Percentiles rank a stretch among this genome's conserved stretches.
Evolutionary conservation across 2,329 filamentous ascomycete species (phyloP).

Genomic region (Teratosphaeria viscida): DNA sequence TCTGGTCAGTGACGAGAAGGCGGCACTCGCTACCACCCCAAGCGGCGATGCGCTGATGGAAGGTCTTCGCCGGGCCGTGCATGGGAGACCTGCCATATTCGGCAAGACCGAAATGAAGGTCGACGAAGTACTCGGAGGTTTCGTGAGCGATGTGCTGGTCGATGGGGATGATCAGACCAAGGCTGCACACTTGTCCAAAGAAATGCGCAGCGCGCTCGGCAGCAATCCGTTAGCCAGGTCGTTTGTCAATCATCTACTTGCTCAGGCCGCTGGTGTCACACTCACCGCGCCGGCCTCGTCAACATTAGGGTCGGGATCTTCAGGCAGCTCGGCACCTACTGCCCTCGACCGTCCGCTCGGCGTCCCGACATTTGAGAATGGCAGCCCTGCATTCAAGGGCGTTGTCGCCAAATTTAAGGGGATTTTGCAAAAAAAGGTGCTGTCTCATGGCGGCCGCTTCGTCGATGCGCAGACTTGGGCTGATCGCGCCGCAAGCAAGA

Average conservation of each 20-base stretch:
- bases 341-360: neutral
- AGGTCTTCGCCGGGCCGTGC: neutral
- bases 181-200: neutral
- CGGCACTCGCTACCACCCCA: neutral
- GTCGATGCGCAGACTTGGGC: neutral
- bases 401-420: neutral
- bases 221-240: neutral
- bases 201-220: neutral
- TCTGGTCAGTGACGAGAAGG: neutral
- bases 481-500: neutral
- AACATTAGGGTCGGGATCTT: neutral
- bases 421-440: neutral
- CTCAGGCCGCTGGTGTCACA: neutral
- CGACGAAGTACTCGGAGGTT: neutral
- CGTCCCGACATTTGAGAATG: neutral
- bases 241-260: neutral
- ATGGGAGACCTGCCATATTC: neutral
- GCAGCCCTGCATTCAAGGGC: neutral
- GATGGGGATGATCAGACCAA: neutral
- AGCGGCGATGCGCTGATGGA: neutral
- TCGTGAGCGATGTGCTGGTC: neutral
- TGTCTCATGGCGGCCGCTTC: neutral
- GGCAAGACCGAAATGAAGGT: neutral
- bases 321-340: neutral
- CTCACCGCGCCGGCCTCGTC: neutral